Evolutionary conservation across 148 eudicot species (phyloP), one percentile per base, ranked within the genome.

Genomic region (Vaccinium vitisidaea): DNA sequence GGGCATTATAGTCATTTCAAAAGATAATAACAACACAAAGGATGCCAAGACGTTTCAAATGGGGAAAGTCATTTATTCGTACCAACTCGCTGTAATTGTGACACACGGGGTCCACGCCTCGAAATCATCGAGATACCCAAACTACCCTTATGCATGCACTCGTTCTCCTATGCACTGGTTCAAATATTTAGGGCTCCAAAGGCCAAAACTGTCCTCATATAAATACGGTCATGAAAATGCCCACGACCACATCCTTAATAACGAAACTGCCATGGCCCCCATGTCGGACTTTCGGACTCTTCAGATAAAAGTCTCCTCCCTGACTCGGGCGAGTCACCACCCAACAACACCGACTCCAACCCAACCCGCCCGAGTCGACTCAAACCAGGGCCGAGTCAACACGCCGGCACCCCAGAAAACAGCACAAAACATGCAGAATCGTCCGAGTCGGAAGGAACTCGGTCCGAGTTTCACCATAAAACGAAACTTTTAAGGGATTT

Each of bases 1-100:
- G 79, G 80, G 61, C 7, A 78, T 50, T 25, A 25, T 23, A 52
- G 61, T 78, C 61, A 27, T 78, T 78, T 25, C 61, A 78, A 2
- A 8, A 67, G n/a, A 67, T 18, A 2, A 2, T 8, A 27, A 27
- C 4, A 1, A 13, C 36, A 67, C 39, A 67, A 67, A 9, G 36
- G 9, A 63, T 58, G 19, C 19, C 63, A 58, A 58, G 63, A 58
- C 19, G 76, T 71, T 71, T 30, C 21, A 15, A 71, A 71, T 30
- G 76, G 76, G 21, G 7, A 74, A 74, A 43, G 49, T 71, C 79
- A 48, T 75, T 75, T 75, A 75, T 75, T 75, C 49, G 27, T 43
- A 75, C 54, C 73, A 75, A 48, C 79, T 7, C 49, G 48, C 46
- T 15, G 27, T 63, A 30, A 71, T 30, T 36, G 79, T 49, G 79